Percentiles rank a stretch among this genome's conserved stretches.
phyloP scores from a whole-genome alignment of 2,329 filamentous ascomycete genomes.

The Alternaria brassicicola region DNA sequence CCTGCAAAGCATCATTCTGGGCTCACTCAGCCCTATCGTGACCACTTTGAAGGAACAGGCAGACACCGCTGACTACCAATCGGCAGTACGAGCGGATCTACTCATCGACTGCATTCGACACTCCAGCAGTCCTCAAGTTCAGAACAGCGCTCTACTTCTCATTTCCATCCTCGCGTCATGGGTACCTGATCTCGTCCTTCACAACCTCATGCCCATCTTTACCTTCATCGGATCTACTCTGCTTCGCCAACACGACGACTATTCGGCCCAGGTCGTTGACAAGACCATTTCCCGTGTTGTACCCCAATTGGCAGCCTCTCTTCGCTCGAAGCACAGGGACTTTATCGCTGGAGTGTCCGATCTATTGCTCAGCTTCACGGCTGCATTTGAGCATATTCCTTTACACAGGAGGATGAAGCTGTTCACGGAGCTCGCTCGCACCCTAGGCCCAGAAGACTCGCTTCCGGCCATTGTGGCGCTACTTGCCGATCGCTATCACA shows the following conservation, averaged over 20 bases:
- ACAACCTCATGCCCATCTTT: slow-evolving; percentile 99
- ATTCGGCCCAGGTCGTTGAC: slow-evolving; percentile 94
- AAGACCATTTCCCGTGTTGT: slow-evolving; percentile 93
- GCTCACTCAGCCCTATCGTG: slow-evolving; percentile 82
- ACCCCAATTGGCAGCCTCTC: slow-evolving; percentile 83
- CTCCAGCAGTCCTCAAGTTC: slow-evolving; percentile 88
- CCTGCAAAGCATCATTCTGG: slow-evolving; percentile 81
- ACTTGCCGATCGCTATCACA: slow-evolving; percentile 85
- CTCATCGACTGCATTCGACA: slow-evolving; percentile 94
- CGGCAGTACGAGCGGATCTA: slow-evolving; percentile 83
- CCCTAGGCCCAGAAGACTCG: slow-evolving; percentile 84
- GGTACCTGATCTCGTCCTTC: slow-evolving; percentile 87
- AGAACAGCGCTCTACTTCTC: slow-evolving; percentile 86
- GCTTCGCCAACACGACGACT: slow-evolving; percentile 91
- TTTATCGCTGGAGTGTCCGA: slow-evolving; percentile 83
- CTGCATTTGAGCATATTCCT: slow-evolving; percentile 95
- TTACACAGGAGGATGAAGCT: slow-evolving; percentile 80
- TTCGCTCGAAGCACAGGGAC: slow-evolving; percentile 78
- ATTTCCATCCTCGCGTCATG: slow-evolving; percentile 86
- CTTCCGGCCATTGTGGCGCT: slow-evolving; percentile 86
- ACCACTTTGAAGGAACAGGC: slow-evolving; percentile 67
- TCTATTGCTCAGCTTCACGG: slow-evolving; percentile 92
- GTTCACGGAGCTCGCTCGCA: slow-evolving; percentile 83
- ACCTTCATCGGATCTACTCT: slow-evolving; percentile 96
- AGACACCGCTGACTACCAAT: slow-evolving; percentile 71